Conservation (phyloP, 768 basidiomycete species). For the Pleurotus cornucopiae region DNA sequence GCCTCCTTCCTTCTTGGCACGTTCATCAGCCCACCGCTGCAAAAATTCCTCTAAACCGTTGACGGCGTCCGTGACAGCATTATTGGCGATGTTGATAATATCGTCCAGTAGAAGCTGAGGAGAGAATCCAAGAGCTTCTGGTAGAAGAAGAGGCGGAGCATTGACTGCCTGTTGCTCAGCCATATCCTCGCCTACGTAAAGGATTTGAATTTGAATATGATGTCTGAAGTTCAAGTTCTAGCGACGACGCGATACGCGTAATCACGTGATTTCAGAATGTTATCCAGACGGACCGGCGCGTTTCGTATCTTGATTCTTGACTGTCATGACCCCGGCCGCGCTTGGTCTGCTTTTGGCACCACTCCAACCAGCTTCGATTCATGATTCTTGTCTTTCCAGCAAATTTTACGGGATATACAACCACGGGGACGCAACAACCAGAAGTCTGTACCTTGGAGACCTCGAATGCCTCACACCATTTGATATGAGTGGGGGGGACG, state of each 20-base stretch:
- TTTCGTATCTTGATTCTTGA: background rate
- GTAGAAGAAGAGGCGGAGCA: conserved; percentile 48
- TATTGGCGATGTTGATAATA: conserved; percentile 78
- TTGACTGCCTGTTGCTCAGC: conserved; percentile 8
- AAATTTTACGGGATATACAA: conserved; percentile 57
- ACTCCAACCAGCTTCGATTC: conserved; percentile 35
- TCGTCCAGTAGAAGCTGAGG: conserved; percentile 85
- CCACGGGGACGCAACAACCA: conserved; percentile 25
- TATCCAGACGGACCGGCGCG: too few species aligned
- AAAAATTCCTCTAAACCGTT: conserved; percentile 80
- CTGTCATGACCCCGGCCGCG: background rate
- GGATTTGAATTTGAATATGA: too few species aligned
- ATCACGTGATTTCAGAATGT: background rate
- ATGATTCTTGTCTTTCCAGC: conserved; percentile 40
- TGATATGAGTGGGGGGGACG: conserved; percentile 15
- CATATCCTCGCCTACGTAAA: background rate
- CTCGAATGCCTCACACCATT: conserved; percentile 34
- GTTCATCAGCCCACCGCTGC: conserved; percentile 67
- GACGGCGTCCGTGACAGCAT: conserved; percentile 72
- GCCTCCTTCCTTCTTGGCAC: conserved; percentile 35
- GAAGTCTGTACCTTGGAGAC: conserved; percentile 45
- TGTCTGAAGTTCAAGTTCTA: background rate
- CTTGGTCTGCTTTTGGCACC: conserved; percentile 38
- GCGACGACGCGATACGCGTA: too few species aligned
- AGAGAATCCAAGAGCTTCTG: conserved; percentile 78